Evolutionary conservation across 768 basidiomycete genomes (phyloP).

Genomic region (Pleurotus giganteus): DNA sequence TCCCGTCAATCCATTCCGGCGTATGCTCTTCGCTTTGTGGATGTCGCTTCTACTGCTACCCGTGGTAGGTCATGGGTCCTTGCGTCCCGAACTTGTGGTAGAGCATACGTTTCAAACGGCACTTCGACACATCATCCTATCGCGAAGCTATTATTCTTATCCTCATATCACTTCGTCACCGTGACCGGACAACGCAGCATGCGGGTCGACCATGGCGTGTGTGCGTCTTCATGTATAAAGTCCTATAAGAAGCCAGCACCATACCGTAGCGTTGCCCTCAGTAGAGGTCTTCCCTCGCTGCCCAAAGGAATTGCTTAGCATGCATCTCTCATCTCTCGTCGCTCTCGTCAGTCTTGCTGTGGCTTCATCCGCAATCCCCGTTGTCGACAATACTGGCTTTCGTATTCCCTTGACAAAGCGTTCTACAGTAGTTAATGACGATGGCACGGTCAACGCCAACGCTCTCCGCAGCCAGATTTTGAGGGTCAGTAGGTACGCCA

Average conservation of each 20-base stretch:
- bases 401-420: conserved; percentile 29
- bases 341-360: conserved; percentile 7
- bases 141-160: background rate
- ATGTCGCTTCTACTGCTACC: background rate
- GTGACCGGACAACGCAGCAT: background rate
- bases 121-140: background rate
- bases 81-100: background rate
- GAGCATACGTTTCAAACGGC: background rate
- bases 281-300: background rate
- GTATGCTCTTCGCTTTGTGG: too few species aligned
- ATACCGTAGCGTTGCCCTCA: too few species aligned
- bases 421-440: conserved; percentile 15
- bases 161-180: background rate
- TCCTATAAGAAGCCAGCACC: too few species aligned
- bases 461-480: conserved; percentile 22
- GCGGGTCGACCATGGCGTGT: background rate
- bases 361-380: conserved; percentile 13
- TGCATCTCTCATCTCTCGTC: background rate
- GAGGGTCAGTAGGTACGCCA: conserved; percentile 17
- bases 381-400: conserved; percentile 12
- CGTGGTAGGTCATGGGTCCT: background rate
- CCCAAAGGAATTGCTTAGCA: background rate
- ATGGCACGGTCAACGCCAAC: conserved; percentile 23
- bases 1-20: too few species aligned
- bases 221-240: background rate